phyloP scores from a whole-genome alignment of 1,139 yeast species.

The Geotrichum phurueaensis region DNA sequence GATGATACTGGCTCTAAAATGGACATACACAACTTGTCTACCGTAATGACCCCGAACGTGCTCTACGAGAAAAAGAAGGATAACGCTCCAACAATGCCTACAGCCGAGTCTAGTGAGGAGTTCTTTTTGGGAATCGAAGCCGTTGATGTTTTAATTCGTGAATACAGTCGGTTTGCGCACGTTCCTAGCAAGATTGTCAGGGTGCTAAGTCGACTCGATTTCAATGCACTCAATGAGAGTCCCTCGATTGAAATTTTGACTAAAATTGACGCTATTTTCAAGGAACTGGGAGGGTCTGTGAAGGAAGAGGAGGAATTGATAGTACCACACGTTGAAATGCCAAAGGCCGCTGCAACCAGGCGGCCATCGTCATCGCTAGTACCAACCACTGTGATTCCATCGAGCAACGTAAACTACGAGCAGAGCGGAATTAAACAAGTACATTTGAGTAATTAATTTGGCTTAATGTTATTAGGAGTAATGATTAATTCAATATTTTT shows the following conservation, averaged over 20 bases:
- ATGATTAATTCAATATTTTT: not conserved
- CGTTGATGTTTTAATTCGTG: slow-evolving; percentile 74
- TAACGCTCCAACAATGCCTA: not conserved
- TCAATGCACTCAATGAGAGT: not conserved
- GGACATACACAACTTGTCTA: slow-evolving; percentile 93
- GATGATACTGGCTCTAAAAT: slow-evolving; percentile 73
- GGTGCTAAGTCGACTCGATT: slow-evolving; percentile 20
- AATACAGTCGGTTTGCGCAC: slow-evolving; percentile 72
- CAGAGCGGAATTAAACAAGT: not conserved
- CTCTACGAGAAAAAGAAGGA: slow-evolving; percentile 40
- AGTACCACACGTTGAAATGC: slow-evolving; percentile 3
- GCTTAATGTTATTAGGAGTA: slow-evolving; percentile 11
- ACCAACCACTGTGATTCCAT: not conserved
- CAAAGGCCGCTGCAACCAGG: slow-evolving; percentile 1
- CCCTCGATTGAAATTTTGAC: not conserved
- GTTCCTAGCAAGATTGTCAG: slow-evolving; percentile 61
- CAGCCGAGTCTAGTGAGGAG: slow-evolving; percentile 49
- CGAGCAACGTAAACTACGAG: not conserved
- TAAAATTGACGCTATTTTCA: not conserved
- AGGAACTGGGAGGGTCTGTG: not conserved
- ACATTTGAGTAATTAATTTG: not conserved
- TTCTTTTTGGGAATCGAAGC: slow-evolving; percentile 80
- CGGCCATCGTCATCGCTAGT: not conserved
- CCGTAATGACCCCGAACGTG: slow-evolving; percentile 91
- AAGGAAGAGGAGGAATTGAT: not conserved